Evolutionary conservation across 208 protist genomes (phyloP).

Genomic region (Acanthamoeba castellanii): DNA sequence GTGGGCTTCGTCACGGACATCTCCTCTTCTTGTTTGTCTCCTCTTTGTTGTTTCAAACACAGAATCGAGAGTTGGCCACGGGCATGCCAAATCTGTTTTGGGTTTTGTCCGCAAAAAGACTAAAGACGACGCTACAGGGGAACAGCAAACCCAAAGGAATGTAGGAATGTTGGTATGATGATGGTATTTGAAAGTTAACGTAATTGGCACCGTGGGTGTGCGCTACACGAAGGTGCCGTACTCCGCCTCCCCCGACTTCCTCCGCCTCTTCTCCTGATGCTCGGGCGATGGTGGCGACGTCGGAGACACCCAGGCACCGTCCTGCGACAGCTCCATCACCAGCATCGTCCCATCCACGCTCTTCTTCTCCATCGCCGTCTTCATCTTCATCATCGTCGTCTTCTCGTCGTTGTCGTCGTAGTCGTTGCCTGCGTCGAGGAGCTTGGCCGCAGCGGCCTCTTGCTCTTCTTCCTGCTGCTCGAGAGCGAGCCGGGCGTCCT

Average conservation of each 20-base stretch:
- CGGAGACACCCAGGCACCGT: not conserved
- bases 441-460: too few species aligned
- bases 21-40: not conserved
- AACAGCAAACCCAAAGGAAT: too few species aligned
- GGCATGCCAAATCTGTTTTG: too few species aligned
- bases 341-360: not conserved
- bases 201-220: not conserved
- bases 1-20: constrained; percentile 57
- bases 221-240: constrained; percentile 52
- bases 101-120: too few species aligned
- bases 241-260: not conserved
- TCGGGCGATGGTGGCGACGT: not conserved
- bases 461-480: not conserved
- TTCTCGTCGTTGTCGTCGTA: not conserved
- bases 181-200: too few species aligned
- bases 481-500: not conserved
- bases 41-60: too few species aligned
- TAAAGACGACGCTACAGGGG: too few species aligned
- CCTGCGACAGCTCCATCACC: not conserved
- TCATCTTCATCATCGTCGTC: not conserved
- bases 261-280: not conserved
- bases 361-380: too few species aligned
- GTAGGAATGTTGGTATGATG: too few species aligned
- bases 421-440: too few species aligned
- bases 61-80: too few species aligned